These are phyloP conservation scores for Nicotiana rustica DNA, from an alignment of 305 asterid species.

Conservation along the genomic window DNA sequence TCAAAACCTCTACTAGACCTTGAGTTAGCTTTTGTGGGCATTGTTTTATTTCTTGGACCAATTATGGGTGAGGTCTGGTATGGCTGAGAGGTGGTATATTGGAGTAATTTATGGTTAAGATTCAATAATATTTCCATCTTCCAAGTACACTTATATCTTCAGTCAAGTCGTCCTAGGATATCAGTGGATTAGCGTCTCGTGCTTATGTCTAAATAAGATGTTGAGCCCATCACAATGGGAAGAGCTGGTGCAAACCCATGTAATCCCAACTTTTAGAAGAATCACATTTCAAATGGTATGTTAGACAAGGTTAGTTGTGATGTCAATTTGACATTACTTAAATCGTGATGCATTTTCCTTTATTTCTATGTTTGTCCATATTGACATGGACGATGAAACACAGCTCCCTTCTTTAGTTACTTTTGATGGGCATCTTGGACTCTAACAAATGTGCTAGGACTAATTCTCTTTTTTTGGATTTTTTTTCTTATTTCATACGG, in stretches of 20 bases:
- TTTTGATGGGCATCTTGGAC: not conserved
- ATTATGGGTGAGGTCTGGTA: not conserved
- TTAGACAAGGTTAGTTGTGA: not conserved
- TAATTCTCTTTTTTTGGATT: not conserved
- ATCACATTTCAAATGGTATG: slow-evolving; percentile 8
- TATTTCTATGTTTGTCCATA: slow-evolving; percentile 6
- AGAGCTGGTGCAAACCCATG: slow-evolving; percentile 15
- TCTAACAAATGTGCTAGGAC: not conserved
- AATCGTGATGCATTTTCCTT: slow-evolving; percentile 16
- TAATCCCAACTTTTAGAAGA: not conserved
- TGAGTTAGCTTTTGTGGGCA: slow-evolving; percentile 24
- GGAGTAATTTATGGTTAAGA: slow-evolving; percentile 5
- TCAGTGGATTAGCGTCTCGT: not conserved
- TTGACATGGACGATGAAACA: not conserved
- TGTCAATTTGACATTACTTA: not conserved
- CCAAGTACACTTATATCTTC: not conserved
- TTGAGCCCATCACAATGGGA: slow-evolving; percentile 11
- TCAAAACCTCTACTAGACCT: slow-evolving; percentile 12
- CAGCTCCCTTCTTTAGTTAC: not conserved
- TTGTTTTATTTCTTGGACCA: slow-evolving; percentile 16
- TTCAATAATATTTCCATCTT: not conserved
- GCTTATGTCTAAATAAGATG: slow-evolving; percentile 20
- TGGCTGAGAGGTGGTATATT: slow-evolving; percentile 4
- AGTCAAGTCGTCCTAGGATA: not conserved
- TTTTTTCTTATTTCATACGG: not conserved